phyloP scores from a whole-genome alignment of 805 yeast genomes.

The Isabelozyma heimii region DNA sequence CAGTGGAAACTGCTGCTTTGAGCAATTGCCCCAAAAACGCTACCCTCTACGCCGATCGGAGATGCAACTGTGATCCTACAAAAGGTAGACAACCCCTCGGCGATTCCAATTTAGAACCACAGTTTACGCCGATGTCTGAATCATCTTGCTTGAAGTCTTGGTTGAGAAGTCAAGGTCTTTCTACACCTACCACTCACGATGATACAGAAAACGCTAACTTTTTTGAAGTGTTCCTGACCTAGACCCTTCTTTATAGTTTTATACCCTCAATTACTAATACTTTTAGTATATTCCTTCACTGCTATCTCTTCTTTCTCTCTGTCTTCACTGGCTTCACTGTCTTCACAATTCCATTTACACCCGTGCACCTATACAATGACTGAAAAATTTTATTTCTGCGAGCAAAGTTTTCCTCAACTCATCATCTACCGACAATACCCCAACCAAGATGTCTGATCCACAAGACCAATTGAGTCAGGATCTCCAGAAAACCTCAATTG shows the following conservation, averaged over 20 bases:
- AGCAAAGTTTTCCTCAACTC: background rate
- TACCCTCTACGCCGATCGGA: slow-evolving; percentile 4
- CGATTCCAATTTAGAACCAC: background rate
- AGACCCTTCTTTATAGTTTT: too few species aligned
- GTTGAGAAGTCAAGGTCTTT: background rate
- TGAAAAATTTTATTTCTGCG: background rate
- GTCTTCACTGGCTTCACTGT: too few species aligned
- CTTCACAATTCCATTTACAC: background rate
- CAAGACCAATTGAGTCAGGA: slow-evolving; percentile 43
- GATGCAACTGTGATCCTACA: slow-evolving; percentile 8
- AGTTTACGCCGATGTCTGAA: background rate
- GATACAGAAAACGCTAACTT: background rate
- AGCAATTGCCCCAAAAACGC: slow-evolving; percentile 10
- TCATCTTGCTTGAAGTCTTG: background rate
- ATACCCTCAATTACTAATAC: too few species aligned
- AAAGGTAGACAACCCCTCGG: background rate
- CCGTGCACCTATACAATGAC: background rate
- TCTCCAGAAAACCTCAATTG: slow-evolving; percentile 42
- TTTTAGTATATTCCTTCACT: too few species aligned
- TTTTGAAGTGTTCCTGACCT: too few species aligned
- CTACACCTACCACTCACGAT: background rate
- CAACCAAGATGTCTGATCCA: slow-evolving; percentile 21
- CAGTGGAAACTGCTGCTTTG: slow-evolving; percentile 6
- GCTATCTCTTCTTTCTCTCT: too few species aligned
- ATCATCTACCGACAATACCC: background rate